These are phyloP conservation scores for Penicillium arizonense DNA, from an alignment of 495 filamentous ascomycete genomes.

Conservation along the genomic window DNA sequence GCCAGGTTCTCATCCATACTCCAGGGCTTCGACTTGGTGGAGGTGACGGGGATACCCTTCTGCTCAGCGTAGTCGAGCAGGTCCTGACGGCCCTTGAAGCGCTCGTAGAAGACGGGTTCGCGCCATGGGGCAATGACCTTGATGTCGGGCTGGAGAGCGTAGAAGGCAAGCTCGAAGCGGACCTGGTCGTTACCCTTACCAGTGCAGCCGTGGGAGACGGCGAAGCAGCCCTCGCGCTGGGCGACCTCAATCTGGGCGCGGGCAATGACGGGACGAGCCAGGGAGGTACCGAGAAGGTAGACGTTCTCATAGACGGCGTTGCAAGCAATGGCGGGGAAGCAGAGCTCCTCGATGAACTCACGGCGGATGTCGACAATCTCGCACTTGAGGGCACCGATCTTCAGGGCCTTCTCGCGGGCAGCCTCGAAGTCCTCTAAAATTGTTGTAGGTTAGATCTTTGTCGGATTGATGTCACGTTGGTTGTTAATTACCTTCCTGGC, in stretches of 20 bases:
- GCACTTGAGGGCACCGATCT: conserved; percentile 53
- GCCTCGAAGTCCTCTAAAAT: conserved; percentile 61
- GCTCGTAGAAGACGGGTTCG: conserved; percentile 76
- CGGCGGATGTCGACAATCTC: conserved; percentile 54
- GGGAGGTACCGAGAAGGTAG: conserved; percentile 75
- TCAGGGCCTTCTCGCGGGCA: conserved; percentile 53
- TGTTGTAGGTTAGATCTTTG: conserved; percentile 7
- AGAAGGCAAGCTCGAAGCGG: conserved; percentile 79
- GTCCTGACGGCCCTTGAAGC: conserved; percentile 80
- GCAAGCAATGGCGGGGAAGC: conserved; percentile 80
- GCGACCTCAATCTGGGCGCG: conserved; percentile 76
- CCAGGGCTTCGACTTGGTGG: conserved; percentile 85
- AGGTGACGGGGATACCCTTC: conserved; percentile 80
- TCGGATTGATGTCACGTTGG: background rate
- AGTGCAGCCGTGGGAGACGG: conserved; percentile 77
- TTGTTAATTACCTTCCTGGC: conserved; percentile 47
- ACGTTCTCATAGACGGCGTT: conserved; percentile 85
- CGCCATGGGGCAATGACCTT: conserved; percentile 92
- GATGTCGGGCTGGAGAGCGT: conserved; percentile 70
- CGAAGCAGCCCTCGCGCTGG: conserved; percentile 43
- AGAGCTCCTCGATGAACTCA: conserved; percentile 83
- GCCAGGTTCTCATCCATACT: conserved; percentile 82
- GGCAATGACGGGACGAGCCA: conserved; percentile 89
- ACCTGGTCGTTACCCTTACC: conserved; percentile 89
- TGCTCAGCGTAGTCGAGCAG: conserved; percentile 82